Conservation (phyloP, 1,284 basidiomycete genomes). For the Irpex sp. region DNA sequence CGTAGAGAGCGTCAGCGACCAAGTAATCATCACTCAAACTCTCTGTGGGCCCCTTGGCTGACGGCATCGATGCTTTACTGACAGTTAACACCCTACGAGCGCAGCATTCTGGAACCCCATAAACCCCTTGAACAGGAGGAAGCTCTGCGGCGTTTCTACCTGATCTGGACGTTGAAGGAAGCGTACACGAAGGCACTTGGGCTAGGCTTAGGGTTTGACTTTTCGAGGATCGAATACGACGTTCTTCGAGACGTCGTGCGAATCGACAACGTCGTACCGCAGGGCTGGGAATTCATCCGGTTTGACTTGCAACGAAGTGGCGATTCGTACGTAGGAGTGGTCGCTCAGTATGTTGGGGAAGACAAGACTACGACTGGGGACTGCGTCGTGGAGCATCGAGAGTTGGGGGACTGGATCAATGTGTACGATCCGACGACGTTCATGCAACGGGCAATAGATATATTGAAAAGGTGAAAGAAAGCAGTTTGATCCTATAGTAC, state of each 20-base stretch:
- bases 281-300: conserved; percentile 65
- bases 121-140: conserved; percentile 35
- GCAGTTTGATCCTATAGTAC: neutral
- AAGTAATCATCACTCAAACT: conserved; percentile 38
- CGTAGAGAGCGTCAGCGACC: conserved; percentile 59
- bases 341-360: conserved; percentile 44
- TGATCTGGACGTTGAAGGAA: conserved; percentile 86
- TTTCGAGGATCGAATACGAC: conserved; percentile 69
- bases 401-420: conserved; percentile 20
- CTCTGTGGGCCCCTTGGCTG: neutral
- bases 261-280: conserved; percentile 53
- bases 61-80: neutral
- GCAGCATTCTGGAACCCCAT: conserved; percentile 33
- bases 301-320: conserved; percentile 44
- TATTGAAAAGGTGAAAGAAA: conserved; percentile 24
- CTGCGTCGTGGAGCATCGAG: conserved; percentile 12
- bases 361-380: conserved; percentile 11
- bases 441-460: conserved; percentile 35
- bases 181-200: conserved; percentile 85
- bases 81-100: conserved; percentile 28
- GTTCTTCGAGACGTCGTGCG: conserved; percentile 43
- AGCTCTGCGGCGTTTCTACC: conserved; percentile 58
- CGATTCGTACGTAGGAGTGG: conserved; percentile 59
- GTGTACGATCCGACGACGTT: conserved; percentile 21
- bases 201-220: conserved; percentile 77